Percentiles rank a stretch among this genome's conserved stretches.
Conservation (phyloP, 1,284 basidiomycete genomes). For the Hymenochaete sp. region DNA sequence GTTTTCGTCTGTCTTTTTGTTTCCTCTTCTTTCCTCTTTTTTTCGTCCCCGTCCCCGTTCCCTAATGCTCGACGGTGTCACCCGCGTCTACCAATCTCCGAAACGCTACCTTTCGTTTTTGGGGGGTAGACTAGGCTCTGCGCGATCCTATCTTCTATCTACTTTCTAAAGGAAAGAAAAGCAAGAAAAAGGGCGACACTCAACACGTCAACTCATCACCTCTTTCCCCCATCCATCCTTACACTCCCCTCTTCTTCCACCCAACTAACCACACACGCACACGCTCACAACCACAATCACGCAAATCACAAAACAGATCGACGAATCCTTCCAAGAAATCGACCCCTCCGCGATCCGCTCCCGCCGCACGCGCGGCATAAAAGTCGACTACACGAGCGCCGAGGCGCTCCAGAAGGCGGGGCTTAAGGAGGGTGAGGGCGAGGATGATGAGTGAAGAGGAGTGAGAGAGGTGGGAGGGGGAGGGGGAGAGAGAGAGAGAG, state of each 20-base stretch:
- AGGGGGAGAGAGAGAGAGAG: background rate
- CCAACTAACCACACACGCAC: background rate
- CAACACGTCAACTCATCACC: too few relatives aligned
- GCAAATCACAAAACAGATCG: too few relatives aligned
- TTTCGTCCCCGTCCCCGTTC: background rate
- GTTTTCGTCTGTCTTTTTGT: background rate
- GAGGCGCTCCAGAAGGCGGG: slow-evolving; percentile 17
- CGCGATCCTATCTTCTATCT: too few relatives aligned
- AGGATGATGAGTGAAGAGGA: slow-evolving; percentile 13
- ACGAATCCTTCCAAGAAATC: slow-evolving; percentile 15
- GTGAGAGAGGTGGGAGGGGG: background rate
- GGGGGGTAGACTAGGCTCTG: too few relatives aligned
- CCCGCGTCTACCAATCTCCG: background rate
- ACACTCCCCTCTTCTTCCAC: background rate
- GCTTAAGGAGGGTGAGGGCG: slow-evolving; percentile 7
- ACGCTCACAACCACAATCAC: background rate
- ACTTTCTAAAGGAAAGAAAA: too few relatives aligned
- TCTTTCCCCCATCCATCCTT: background rate
- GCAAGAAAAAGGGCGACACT: too few relatives aligned
- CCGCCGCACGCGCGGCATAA: slow-evolving; percentile 15
- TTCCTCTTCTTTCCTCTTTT: background rate
- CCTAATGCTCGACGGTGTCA: background rate
- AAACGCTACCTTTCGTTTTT: too few relatives aligned
- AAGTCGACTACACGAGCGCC: slow-evolving; percentile 17
- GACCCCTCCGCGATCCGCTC: slow-evolving; percentile 14